Conservation (phyloP, 2,329 filamentous ascomycete genomes). For the Nectriaceae sp. region DNA sequence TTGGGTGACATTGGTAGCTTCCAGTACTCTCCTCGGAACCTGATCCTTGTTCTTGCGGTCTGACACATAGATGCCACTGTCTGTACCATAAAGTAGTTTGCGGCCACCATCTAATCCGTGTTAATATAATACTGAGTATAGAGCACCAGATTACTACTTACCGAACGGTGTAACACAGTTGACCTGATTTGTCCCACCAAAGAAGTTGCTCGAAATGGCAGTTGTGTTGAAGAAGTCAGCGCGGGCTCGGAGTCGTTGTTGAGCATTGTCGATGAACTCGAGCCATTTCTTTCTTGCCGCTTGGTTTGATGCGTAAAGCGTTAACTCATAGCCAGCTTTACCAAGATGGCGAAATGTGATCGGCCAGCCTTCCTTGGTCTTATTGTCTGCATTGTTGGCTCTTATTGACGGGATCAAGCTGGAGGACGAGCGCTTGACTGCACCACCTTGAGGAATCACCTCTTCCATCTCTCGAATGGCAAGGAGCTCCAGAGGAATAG, state of each 20-base stretch:
- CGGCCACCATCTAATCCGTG: constrained; percentile 75
- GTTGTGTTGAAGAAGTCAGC: constrained; percentile 87
- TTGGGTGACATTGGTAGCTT: constrained; percentile 86
- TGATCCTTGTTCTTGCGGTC: constrained; percentile 88
- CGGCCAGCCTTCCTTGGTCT: constrained; percentile 76
- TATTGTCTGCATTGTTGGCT: constrained; percentile 52
- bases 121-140: constrained; percentile 15
- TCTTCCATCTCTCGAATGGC: constrained; percentile 98
- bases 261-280: constrained; percentile 89
- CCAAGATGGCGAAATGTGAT: constrained; percentile 96
- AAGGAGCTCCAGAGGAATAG: constrained; percentile 90
- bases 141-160: constrained; percentile 44
- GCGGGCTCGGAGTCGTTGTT: constrained; percentile 81
- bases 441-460: constrained; percentile 77
- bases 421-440: constrained; percentile 84
- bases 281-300: constrained; percentile 95
- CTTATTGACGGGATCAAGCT: constrained; percentile 69
- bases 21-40: constrained; percentile 79
- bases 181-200: constrained; percentile 73
- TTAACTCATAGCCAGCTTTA: constrained; percentile 91
- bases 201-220: constrained; percentile 60
- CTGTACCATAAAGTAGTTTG: constrained; percentile 92
- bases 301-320: constrained; percentile 82
- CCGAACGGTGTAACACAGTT: constrained; percentile 93
- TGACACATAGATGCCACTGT: constrained; percentile 88